These are phyloP conservation scores for Waltergamsia citrina DNA, from an alignment of 2,329 filamentous ascomycete species.

Conservation along the genomic window DNA sequence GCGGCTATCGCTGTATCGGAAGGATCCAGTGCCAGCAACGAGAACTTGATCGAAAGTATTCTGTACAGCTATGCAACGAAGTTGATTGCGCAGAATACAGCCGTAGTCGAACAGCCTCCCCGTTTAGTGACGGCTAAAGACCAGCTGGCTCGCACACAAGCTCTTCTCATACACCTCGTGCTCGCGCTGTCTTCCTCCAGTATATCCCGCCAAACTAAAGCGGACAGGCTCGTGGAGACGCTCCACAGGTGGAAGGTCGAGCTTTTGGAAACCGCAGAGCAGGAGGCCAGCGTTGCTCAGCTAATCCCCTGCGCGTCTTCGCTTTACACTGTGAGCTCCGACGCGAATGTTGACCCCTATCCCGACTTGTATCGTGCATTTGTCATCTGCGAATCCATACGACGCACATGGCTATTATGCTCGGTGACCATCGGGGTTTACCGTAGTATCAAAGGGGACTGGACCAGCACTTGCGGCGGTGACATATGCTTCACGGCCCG, in stretches of 20 bases:
- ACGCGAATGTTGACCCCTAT: background rate
- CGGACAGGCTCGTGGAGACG: slow-evolving; percentile 4
- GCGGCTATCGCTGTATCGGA: slow-evolving; percentile 6
- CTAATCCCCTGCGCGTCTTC: background rate
- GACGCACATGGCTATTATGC: slow-evolving; percentile 6
- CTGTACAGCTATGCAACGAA: background rate
- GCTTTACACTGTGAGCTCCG: background rate
- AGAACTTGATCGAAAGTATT: slow-evolving; percentile 3
- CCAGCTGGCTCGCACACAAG: slow-evolving; percentile 7
- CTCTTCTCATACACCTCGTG: slow-evolving; percentile 6
- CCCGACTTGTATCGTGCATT: slow-evolving; percentile 5
- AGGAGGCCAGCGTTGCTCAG: slow-evolving; percentile 3
- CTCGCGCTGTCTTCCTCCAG: slow-evolving; percentile 5
- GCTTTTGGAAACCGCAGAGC: slow-evolving; percentile 3
- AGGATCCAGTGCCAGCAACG: slow-evolving; percentile 3
- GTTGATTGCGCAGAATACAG: background rate
- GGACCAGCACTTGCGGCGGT: slow-evolving; percentile 2
- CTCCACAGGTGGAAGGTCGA: slow-evolving; percentile 5
- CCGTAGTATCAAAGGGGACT: slow-evolving; percentile 4
- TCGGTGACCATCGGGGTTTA: slow-evolving; percentile 6
- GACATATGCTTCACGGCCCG: slow-evolving; percentile 6
- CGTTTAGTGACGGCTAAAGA: slow-evolving; percentile 4
- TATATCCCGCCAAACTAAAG: slow-evolving; percentile 5
- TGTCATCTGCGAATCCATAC: slow-evolving; percentile 6
- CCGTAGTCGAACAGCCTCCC: background rate